phyloP scores from a whole-genome alignment of 2,329 filamentous ascomycete genomes.

The Metarhizium album region DNA sequence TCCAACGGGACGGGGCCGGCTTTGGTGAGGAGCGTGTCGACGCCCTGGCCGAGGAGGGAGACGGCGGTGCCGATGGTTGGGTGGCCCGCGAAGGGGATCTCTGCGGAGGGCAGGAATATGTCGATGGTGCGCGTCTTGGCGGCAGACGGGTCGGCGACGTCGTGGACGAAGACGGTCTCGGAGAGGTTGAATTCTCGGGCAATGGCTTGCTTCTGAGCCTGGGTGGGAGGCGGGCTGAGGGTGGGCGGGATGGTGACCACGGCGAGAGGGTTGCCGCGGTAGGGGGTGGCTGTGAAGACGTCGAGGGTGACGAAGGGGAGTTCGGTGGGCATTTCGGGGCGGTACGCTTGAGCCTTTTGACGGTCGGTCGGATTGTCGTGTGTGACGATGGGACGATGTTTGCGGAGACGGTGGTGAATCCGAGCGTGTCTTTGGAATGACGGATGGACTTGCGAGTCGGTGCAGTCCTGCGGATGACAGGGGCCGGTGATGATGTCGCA shows the following conservation, averaged over 20 bases:
- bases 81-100: constrained; percentile 53
- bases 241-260: constrained; percentile 40
- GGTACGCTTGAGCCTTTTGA: too few relatives aligned
- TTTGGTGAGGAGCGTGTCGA: constrained; percentile 39
- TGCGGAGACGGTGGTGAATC: background rate
- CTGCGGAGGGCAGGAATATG: constrained; percentile 45
- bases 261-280: constrained; percentile 49
- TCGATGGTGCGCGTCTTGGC: constrained; percentile 34
- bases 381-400: background rate
- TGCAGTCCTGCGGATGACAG: too few relatives aligned
- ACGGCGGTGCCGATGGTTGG: constrained; percentile 48
- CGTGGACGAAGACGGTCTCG: constrained; percentile 53
- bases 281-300: constrained; percentile 43
- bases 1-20: constrained; percentile 44
- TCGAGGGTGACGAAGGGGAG: constrained; percentile 44
- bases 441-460: too few relatives aligned
- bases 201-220: constrained; percentile 45
- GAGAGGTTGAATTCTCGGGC: constrained; percentile 54
- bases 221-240: constrained; percentile 28
- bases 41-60: constrained; percentile 30
- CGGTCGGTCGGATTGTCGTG: background rate
- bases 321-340: constrained; percentile 18
- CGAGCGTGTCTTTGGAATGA: too few relatives aligned
- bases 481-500: too few relatives aligned
- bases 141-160: constrained; percentile 22